Evolutionary conservation across 1,284 basidiomycete species (phyloP).

Genomic region (Meira miltonrushii): DNA sequence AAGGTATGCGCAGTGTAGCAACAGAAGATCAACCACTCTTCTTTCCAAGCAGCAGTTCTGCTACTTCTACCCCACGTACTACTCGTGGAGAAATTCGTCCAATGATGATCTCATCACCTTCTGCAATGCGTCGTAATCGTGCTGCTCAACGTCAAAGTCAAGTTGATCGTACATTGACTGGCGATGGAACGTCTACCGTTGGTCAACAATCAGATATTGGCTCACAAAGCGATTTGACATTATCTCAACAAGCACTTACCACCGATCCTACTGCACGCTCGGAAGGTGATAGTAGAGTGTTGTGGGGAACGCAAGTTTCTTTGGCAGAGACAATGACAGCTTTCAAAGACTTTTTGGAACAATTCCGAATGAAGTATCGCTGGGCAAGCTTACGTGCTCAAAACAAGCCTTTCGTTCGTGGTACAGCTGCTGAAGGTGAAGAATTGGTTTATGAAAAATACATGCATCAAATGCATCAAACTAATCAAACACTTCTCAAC

Average conservation of each 20-base stretch:
- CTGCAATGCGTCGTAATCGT: conserved; percentile 59
- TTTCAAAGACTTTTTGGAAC: conserved; percentile 80
- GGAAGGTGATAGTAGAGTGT: conserved; percentile 59
- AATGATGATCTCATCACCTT: conserved; percentile 35
- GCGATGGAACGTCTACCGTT: neutral
- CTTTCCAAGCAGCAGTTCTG: conserved; percentile 40
- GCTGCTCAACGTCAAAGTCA: conserved; percentile 2
- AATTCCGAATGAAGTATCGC: conserved; percentile 91
- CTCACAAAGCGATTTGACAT: conserved; percentile 22
- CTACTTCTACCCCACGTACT: conserved; percentile 34
- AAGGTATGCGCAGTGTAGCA: conserved; percentile 17
- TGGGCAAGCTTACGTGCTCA: conserved; percentile 52
- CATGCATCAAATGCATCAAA: conserved; percentile 77
- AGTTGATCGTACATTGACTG: neutral
- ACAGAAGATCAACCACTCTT: conserved; percentile 43
- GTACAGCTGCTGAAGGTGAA: conserved; percentile 39
- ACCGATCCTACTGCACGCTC: conserved; percentile 20
- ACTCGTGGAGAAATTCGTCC: conserved; percentile 47
- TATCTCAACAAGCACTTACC: conserved; percentile 35
- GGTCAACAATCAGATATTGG: neutral
- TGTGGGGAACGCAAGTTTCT: conserved; percentile 95
- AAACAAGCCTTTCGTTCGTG: neutral
- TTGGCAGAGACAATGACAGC: conserved; percentile 82
- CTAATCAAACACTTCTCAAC: conserved; percentile 80
- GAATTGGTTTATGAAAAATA: conserved; percentile 70